These are phyloP conservation scores for Claviceps quebecensis DNA, from an alignment of 2,329 filamentous ascomycete species.

Conservation along the genomic window DNA sequence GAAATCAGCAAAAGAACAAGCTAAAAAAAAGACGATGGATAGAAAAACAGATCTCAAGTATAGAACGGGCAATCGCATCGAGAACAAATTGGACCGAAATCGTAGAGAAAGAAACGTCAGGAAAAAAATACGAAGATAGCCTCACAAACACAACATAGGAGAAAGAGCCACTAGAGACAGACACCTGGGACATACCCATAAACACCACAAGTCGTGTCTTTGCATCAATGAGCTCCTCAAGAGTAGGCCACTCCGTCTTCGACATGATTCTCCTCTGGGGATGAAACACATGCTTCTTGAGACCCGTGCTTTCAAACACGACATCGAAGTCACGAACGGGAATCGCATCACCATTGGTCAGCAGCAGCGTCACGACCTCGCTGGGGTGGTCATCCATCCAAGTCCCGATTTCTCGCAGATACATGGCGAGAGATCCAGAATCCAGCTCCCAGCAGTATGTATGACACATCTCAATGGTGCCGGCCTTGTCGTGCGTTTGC, in stretches of 20 bases:
- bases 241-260: conserved; percentile 52
- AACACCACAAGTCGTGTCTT: conserved; percentile 56
- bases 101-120: neutral
- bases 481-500: conserved; percentile 43
- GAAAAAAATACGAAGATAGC: too few relatives aligned
- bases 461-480: conserved; percentile 47
- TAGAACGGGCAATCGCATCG: neutral
- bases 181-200: conserved; percentile 35
- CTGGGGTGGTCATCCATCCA: conserved; percentile 46
- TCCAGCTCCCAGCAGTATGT: conserved; percentile 46
- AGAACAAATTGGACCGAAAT: neutral
- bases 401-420: conserved; percentile 40
- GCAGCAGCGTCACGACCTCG: conserved; percentile 48
- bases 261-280: conserved; percentile 25
- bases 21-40: neutral
- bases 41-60: too few relatives aligned
- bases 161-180: too few relatives aligned
- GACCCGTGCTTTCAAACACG: conserved; percentile 39
- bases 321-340: conserved; percentile 39
- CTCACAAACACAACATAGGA: too few relatives aligned
- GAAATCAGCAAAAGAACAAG: neutral
- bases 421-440: conserved; percentile 40
- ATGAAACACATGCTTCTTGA: conserved; percentile 42
- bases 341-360: conserved; percentile 49
- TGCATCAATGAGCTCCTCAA: conserved; percentile 48